Percentiles rank a stretch among this genome's conserved stretches.
Evolutionary conservation across 371 early-diverging fungal genomes (phyloP).

Genomic region (Mucor mucedo): DNA sequence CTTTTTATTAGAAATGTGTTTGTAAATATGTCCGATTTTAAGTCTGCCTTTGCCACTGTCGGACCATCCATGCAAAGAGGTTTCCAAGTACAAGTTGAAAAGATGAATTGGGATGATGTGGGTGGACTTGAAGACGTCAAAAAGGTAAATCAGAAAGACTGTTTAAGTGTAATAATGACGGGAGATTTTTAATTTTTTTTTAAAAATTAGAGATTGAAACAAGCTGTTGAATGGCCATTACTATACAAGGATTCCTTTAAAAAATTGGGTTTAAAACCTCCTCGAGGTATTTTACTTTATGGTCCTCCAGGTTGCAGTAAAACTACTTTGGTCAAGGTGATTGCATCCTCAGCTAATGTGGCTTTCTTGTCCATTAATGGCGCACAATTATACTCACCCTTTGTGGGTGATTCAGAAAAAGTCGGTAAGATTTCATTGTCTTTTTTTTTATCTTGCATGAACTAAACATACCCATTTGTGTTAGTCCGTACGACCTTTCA

Average conservation of each 20-base stretch:
- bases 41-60: constrained; percentile 64
- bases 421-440: constrained; percentile 46
- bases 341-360: constrained; percentile 80
- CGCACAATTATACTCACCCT: constrained; percentile 88
- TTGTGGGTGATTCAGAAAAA: constrained; percentile 95
- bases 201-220: constrained; percentile 66
- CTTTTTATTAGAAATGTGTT: constrained; percentile 21
- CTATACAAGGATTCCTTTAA: constrained; percentile 71
- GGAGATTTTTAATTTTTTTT: too few relatives aligned
- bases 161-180: too few relatives aligned
- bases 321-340: constrained; percentile 91
- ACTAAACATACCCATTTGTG: neutral
- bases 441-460: constrained; percentile 1
- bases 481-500: constrained; percentile 82
- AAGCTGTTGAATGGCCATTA: constrained; percentile 97
- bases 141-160: constrained; percentile 43
- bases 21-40: constrained; percentile 63
- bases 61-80: constrained; percentile 73
- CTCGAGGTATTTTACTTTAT: constrained; percentile 92
- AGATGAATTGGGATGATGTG: constrained; percentile 84
- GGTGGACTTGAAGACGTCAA: constrained; percentile 96
- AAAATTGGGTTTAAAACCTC: constrained; percentile 82
- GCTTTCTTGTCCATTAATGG: constrained; percentile 91
- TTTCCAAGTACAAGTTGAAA: constrained; percentile 63
- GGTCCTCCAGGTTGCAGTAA: constrained; percentile 99